Percentiles rank a stretch among this genome's conserved stretches.
Evolutionary conservation across 2,329 filamentous ascomycete genomes (phyloP).

Genomic region (Trichoderma gracile): DNA sequence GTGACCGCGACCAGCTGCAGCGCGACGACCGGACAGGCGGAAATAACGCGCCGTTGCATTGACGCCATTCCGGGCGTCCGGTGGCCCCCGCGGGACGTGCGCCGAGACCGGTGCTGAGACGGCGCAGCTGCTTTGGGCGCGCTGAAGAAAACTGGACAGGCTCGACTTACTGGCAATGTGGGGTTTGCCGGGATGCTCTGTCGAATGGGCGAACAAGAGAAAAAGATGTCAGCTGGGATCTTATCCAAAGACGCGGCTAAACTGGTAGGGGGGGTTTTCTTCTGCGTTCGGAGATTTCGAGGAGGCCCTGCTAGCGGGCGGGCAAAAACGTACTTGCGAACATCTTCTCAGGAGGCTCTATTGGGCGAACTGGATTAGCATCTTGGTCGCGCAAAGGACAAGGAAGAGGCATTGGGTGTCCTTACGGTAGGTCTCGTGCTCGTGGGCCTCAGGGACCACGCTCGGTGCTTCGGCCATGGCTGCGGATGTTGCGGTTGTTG

Average conservation of each 20-base stretch:
- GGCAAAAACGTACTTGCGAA: slow-evolving; percentile 58
- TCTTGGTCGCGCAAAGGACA: not conserved
- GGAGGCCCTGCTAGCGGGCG: slow-evolving; percentile 11
- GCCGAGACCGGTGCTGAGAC: slow-evolving; percentile 24
- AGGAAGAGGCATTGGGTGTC: not conserved
- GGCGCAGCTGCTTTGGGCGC: slow-evolving; percentile 18
- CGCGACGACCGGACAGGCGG: slow-evolving; percentile 19
- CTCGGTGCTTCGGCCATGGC: slow-evolving; percentile 51
- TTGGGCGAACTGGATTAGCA: slow-evolving; percentile 7
- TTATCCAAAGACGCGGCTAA: slow-evolving; percentile 4
- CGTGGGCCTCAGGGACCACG: slow-evolving; percentile 72
- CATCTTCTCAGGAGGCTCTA: slow-evolving; percentile 67
- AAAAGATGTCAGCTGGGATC: slow-evolving; percentile 25
- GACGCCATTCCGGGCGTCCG: slow-evolving; percentile 24
- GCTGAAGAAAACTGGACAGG: slow-evolving; percentile 1
- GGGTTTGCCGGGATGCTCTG: slow-evolving; percentile 70
- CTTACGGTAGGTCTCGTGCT: slow-evolving; percentile 73
- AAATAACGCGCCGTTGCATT: slow-evolving; percentile 16
- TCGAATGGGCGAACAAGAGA: slow-evolving; percentile 26
- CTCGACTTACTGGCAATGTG: slow-evolving; percentile 60
- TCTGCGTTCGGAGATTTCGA: slow-evolving; percentile 9
- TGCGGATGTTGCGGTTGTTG: slow-evolving; percentile 18
- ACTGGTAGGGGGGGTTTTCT: not conserved
- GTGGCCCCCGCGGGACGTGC: not conserved
- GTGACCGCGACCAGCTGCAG: not conserved